Base-by-base conservation (phyloP, 1,284 basidiomycete genomes). In the Tilletiopsis washingtonensis region DNA sequence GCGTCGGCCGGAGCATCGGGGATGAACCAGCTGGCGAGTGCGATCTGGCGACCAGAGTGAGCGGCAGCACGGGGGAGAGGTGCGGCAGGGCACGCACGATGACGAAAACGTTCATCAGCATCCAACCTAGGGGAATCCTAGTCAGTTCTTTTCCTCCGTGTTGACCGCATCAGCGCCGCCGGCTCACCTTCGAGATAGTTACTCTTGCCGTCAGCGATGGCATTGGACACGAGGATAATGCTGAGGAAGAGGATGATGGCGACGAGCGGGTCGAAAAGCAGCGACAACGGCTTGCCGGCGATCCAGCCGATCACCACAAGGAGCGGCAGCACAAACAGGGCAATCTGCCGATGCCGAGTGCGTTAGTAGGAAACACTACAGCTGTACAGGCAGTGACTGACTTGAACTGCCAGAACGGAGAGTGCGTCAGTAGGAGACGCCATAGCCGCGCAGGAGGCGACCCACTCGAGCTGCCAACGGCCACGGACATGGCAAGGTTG, bases 241-340 rank as follows among this genome's bases (percentile, higher is more conserved):
- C 12, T 15, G 12, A 67, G 40, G 49, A 67, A 66, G 32, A 67
- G 53, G 19, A 67, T 26, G 43, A 67, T 64, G 27, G 65, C 59
- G 7, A 64, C 62, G 32, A 65, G 66, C 0, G 63, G 65, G 36
- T 68, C 65, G 25, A 68, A 64, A 11, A 68, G 57, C 19, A 68
- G 45, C 6, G 55, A 58, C 29, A 68, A 47, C 1, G 65, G 65
- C 40, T 62, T 64, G 25, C 49, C 56, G 3, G 57, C 63, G 37
- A 64, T 64, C 65, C 65, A 68, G 5, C 55, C 59, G 43, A 68
- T 64, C 29, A 66, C 43, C n/a, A 66, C 64, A 7, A 68, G 50
- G 37, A 68, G 42, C 4, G 65, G 65, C 23, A 68, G 56, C 14
- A 68, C 65, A 39, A 68, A 68, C 21, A 66, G 54, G 1, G 63